Base-by-base conservation (phyloP, 257 asterid genomes). In the Solanum chilense region DNA sequence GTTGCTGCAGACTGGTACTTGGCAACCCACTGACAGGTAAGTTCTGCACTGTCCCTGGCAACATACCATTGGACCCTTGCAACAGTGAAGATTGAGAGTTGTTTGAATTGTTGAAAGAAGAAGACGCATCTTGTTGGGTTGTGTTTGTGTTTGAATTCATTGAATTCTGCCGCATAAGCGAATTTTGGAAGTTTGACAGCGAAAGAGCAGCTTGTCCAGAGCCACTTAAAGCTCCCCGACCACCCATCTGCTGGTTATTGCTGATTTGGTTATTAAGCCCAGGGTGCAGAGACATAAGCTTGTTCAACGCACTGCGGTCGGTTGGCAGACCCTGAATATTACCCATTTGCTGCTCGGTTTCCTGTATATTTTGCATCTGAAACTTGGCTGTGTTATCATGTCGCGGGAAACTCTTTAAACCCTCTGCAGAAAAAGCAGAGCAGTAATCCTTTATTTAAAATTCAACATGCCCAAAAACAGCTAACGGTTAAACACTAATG, bases 131-230 rank as follows among this genome's bases (percentile, higher is more conserved):
- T 78, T 92, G 94, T 35, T 91, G 92, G 56, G 71, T 83, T 56
- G 92, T 87, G 60, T 90, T 90, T 56, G 92, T 88, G 64, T 90
- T 85, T 14, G 98, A 89, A 90, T 89, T 94, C 92, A 92, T 93
- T 25, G 99, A 95, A 91, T 90, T 94, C 77, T 95, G 99, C 87
- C 99, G 92, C 91, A 89, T 90, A 82, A 96, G 89, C 91, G 95
- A 73, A 90, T 90, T 96, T 44, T 93, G 98, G 94, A 91, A 97
- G 93, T 92, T 94, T 37, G 93, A 87, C 88, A 93, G 86, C 20
- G 95, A 94, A 86, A 89, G 91, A 89, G 98, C 94, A 42, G 97
- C 93, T 89, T 94, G 98, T 18, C 94, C 96, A 35, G 98, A 92
- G 88, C 98, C 96, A 33, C 90, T 87, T 86, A 93, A 86, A 60